Evolutionary conservation across 352 stramenopile genomes (phyloP).

Genomic region (Globisporangium apiculatum): DNA sequence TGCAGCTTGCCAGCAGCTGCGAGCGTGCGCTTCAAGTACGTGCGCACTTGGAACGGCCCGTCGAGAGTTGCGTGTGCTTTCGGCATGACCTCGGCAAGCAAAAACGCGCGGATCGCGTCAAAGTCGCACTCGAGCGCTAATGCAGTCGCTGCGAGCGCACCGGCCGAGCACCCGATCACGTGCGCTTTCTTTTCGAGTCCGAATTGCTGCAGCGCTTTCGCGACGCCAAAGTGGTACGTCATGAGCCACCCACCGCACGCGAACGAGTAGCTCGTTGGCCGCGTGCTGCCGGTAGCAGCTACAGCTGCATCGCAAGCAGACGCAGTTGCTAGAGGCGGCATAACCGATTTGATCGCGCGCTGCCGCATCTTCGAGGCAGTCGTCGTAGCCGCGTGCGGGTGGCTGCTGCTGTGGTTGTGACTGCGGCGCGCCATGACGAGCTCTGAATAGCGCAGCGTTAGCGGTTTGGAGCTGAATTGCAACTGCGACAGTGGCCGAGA

Average conservation of each 20-base stretch:
- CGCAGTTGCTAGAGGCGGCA: not conserved
- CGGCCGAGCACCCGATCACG: conserved; percentile 77
- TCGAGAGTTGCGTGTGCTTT: conserved; percentile 37
- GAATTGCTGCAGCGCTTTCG: conserved; percentile 76
- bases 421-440: too few relatives aligned
- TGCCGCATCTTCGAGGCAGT: not conserved
- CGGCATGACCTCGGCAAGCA: conserved; percentile 46
- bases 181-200: conserved; percentile 47
- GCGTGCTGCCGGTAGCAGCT: not conserved
- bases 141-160: conserved; percentile 62
- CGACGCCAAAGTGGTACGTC: conserved; percentile 85
- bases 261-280: conserved; percentile 69
- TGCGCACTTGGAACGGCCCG: conserved; percentile 58
- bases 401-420: too few relatives aligned
- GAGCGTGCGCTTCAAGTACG: conserved; percentile 58
- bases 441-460: too few relatives aligned
- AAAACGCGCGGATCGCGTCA: conserved; percentile 56
- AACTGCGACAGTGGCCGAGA: too few relatives aligned
- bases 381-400: too few relatives aligned
- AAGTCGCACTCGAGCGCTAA: conserved; percentile 71
- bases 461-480: too few relatives aligned
- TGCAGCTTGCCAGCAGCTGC: conserved; percentile 27
- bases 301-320: not conserved
- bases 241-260: conserved; percentile 85
- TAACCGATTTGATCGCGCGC: not conserved